Percentiles rank a stretch among this genome's conserved stretches.
These are phyloP conservation scores for Hanseniaspora gamundiae DNA, from an alignment of 1,139 yeast genomes.

Conservation along the genomic window DNA sequence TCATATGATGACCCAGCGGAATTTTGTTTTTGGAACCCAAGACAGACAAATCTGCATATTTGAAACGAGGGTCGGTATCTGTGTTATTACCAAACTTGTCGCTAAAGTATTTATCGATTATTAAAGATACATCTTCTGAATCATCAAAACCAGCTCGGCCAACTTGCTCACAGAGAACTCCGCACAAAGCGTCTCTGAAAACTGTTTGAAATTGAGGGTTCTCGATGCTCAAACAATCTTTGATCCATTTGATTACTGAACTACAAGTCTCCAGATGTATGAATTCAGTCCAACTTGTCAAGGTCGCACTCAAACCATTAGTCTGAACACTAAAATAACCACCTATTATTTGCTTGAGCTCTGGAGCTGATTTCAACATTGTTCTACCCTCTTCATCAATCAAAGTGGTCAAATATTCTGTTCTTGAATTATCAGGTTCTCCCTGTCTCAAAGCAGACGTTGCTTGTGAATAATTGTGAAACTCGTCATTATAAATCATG, in stretches of 20 bases:
- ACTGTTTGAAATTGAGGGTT: conserved; percentile 24
- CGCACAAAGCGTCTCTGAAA: conserved; percentile 24
- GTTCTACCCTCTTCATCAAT: conserved; percentile 30
- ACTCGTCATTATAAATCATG: conserved; percentile 64
- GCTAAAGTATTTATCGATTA: conserved; percentile 15
- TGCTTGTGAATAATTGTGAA: conserved; percentile 40
- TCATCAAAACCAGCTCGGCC: conserved; percentile 3
- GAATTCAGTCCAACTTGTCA: conserved; percentile 37
- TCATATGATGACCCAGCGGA: conserved; percentile 21
- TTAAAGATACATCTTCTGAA: conserved; percentile 11
- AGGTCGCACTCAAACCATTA: conserved; percentile 45
- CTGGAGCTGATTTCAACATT: conserved; percentile 18
- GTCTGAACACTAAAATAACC: conserved; percentile 30
- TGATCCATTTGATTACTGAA: conserved; percentile 39
- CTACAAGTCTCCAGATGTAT: conserved; percentile 36
- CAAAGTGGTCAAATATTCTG: conserved; percentile 21
- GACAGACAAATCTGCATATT: conserved; percentile 19
- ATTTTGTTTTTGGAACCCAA: conserved; percentile 15
- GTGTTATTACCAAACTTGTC: conserved; percentile 11
- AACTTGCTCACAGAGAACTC: background rate
- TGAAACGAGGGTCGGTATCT: conserved; percentile 10
- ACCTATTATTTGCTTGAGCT: conserved; percentile 20
- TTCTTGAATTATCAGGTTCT: conserved; percentile 23
- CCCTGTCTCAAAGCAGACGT: conserved; percentile 26
- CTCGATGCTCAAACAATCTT: conserved; percentile 29